Percentiles rank a stretch among this genome's conserved stretches.
Evolutionary conservation across 352 stramenopile genomes (phyloP).

Genomic region (Lagenidium sp.): DNA sequence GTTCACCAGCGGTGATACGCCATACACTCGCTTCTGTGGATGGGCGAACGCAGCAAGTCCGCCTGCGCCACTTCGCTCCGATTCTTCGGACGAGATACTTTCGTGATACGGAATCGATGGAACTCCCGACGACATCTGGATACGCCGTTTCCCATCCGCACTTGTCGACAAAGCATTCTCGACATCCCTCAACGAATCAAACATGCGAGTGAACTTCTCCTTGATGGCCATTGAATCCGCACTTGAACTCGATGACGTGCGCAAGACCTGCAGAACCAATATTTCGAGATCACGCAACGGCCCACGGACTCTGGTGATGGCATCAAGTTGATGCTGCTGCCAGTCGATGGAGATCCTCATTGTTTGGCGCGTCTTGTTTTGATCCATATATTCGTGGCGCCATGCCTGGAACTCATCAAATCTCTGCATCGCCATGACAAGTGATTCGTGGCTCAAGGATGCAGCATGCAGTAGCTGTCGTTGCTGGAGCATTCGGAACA

Average conservation of each 20-base stretch:
- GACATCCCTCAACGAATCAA: no score
- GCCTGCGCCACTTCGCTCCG: slow-evolving; percentile 23
- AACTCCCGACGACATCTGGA: slow-evolving; percentile 32
- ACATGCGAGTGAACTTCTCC: slow-evolving; percentile 16
- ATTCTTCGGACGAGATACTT: slow-evolving; percentile 34
- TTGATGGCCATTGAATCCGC: background rate
- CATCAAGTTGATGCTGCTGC: slow-evolving; percentile 42
- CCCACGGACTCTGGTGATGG: slow-evolving; percentile 27
- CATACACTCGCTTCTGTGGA: slow-evolving; percentile 45
- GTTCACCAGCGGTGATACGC: slow-evolving; percentile 48
- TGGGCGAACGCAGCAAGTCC: slow-evolving; percentile 46
- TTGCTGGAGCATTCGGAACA: slow-evolving; percentile 83
- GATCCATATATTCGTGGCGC: slow-evolving; percentile 25
- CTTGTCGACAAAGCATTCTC: no score
- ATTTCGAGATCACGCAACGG: slow-evolving; percentile 63
- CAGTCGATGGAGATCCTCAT: slow-evolving; percentile 31
- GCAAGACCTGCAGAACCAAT: slow-evolving; percentile 41
- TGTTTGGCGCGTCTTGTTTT: slow-evolving; percentile 26
- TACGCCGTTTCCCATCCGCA: no score
- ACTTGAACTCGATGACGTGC: slow-evolving; percentile 3
- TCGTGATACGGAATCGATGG: slow-evolving; percentile 42
- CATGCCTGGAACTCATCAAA: slow-evolving; percentile 12
- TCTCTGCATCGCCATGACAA: slow-evolving; percentile 44
- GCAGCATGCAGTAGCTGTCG: slow-evolving; percentile 66
- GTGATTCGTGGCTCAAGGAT: slow-evolving; percentile 59